These are phyloP conservation scores for Fusarium humuli DNA, from an alignment of 2,329 filamentous ascomycete species.

Conservation along the genomic window DNA sequence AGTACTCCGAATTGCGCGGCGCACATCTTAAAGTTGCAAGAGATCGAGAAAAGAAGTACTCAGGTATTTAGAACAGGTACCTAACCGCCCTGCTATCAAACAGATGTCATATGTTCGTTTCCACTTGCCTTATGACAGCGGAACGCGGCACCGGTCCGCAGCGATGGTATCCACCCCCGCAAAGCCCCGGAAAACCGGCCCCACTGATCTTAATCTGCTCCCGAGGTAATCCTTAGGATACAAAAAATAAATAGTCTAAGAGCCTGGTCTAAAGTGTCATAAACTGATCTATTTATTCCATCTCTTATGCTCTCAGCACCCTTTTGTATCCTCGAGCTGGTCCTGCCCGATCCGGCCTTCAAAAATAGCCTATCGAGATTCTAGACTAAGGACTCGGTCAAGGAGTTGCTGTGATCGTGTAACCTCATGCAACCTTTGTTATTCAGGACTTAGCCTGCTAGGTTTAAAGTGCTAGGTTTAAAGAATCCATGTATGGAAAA, in stretches of 20 bases:
- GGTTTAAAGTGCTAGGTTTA: no score
- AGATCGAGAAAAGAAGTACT: not conserved
- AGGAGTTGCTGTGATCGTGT: no score
- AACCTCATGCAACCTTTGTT: no score
- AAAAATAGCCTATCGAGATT: no score
- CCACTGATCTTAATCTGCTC: conserved; percentile 2
- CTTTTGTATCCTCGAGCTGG: not conserved
- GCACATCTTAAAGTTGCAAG: not conserved
- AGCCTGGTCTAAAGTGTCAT: not conserved
- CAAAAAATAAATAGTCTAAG: not conserved
- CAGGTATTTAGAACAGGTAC: not conserved
- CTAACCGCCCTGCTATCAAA: not conserved
- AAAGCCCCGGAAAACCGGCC: conserved; percentile 5
- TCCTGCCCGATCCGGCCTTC: no score
- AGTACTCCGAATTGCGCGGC: conserved; percentile 27
- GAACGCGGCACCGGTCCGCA: conserved; percentile 13
- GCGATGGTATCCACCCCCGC: conserved; percentile 7
- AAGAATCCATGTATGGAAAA: no score
- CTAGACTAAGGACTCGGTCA: no score
- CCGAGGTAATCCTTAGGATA: not conserved
- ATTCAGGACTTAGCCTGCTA: no score
- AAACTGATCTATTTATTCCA: not conserved
- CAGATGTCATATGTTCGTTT: not conserved
- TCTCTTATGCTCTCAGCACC: not conserved
- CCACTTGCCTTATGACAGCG: not conserved